Evolutionary conservation across 768 basidiomycete genomes (phyloP).

Genomic region (Cyclocybe cylindracea): DNA sequence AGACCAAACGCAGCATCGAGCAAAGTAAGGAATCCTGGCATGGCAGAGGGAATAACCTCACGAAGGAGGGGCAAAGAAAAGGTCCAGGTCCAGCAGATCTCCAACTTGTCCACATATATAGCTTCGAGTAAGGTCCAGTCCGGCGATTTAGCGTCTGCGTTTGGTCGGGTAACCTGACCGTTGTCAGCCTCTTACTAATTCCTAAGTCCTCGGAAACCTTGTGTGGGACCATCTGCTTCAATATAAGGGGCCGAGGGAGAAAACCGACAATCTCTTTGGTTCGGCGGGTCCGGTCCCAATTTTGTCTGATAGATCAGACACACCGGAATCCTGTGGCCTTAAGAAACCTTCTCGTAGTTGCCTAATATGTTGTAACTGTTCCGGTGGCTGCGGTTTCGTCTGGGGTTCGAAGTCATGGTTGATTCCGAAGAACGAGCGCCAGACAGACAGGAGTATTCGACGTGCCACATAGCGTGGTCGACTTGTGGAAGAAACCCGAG

Average conservation of each 20-base stretch:
- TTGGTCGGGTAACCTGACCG: conserved; percentile 6
- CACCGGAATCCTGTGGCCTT: background rate
- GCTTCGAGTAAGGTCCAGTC: background rate
- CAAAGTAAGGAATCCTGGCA: conserved; percentile 12
- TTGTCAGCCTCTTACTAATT: conserved; percentile 9
- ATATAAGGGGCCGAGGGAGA: background rate
- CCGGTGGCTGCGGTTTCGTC: no score
- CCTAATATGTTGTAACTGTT: no score
- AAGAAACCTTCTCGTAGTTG: background rate
- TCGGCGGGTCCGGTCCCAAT: background rate
- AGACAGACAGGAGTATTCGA: no score
- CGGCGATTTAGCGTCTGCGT: background rate
- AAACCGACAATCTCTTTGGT: background rate
- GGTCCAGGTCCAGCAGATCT: background rate
- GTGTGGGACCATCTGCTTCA: background rate
- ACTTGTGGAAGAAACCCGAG: no score
- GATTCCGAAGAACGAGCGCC: no score
- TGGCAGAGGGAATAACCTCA: background rate
- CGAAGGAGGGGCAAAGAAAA: background rate
- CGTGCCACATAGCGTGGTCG: no score
- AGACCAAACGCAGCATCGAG: conserved; percentile 18
- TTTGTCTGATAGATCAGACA: background rate
- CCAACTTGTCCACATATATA: conserved; percentile 1
- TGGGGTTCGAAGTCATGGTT: no score
- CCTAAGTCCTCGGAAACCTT: conserved; percentile 18